Evolutionary conservation across 1,284 basidiomycete species (phyloP).

Genomic region (Cutaneotrichosporon daszewskae): DNA sequence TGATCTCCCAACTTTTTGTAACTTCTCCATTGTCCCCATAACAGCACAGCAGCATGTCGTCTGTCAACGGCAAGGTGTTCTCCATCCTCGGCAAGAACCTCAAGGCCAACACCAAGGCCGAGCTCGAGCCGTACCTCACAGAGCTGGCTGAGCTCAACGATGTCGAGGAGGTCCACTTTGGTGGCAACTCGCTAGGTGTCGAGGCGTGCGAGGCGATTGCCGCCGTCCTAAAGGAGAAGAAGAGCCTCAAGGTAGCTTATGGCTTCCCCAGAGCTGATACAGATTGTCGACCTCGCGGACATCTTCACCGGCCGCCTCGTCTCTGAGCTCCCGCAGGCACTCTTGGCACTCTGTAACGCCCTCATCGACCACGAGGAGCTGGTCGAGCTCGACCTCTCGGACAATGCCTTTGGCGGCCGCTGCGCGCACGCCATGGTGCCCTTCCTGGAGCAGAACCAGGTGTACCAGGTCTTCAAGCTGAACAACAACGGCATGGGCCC

Average conservation of each 20-base stretch:
- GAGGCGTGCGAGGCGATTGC: conserved; percentile 84
- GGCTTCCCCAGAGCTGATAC: conserved; percentile 3
- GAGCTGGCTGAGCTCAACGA: conserved; percentile 57
- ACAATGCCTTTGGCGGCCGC: conserved; percentile 95
- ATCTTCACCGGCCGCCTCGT: conserved; percentile 97
- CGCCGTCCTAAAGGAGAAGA: conserved; percentile 67
- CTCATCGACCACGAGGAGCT: conserved; percentile 74
- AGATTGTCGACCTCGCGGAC: conserved; percentile 94
- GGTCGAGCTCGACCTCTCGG: conserved; percentile 82
- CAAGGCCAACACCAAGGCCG: conserved; percentile 72
- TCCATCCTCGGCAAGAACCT: conserved; percentile 69
- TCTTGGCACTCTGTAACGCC: conserved; percentile 81
- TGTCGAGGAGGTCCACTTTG: conserved; percentile 84
- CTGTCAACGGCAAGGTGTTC: conserved; percentile 45
- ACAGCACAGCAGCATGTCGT: conserved; percentile 16
- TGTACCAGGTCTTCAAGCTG: conserved; percentile 75
- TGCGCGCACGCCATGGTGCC: conserved; percentile 92
- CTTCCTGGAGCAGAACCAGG: conserved; percentile 73
- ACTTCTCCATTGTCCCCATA: not conserved
- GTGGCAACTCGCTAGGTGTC: conserved; percentile 93
- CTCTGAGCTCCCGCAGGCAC: conserved; percentile 85
- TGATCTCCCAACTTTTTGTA: not conserved
- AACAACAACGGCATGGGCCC: conserved; percentile 99
- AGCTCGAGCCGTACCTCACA: conserved; percentile 72
- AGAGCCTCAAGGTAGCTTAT: conserved; percentile 61